Conservation (phyloP, 768 basidiomycete species). For the Leccinum pellstonianum region DNA sequence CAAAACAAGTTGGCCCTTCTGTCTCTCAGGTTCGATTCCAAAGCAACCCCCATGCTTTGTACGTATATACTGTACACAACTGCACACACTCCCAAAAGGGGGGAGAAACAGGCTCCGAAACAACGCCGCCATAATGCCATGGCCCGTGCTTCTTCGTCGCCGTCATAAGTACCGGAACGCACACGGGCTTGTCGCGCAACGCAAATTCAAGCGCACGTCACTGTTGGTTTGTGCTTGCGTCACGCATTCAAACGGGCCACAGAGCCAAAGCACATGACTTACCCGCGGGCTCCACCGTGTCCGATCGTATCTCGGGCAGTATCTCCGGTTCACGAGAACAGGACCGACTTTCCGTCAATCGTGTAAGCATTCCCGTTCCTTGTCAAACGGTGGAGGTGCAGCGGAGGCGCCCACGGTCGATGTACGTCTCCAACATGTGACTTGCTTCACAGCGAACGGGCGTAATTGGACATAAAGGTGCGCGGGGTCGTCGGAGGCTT, state of each 20-base stretch:
- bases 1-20: background rate
- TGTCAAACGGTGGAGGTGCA: background rate
- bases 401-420: background rate
- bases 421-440: background rate
- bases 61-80: constrained; percentile 4
- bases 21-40: background rate
- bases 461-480: constrained; percentile 1
- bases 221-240: background rate
- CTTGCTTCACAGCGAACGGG: background rate
- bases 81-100: background rate
- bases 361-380: background rate
- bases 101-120: background rate
- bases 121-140: background rate
- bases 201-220: background rate
- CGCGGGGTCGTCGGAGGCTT: background rate
- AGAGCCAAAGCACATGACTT: background rate
- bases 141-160: background rate
- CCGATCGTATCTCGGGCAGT: constrained; percentile 10
- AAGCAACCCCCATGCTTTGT: background rate
- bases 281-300: background rate
- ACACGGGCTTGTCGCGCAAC: background rate
- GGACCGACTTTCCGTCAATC: background rate
- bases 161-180: background rate
- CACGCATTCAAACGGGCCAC: constrained; percentile 1
- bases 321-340: background rate